Base-by-base conservation (phyloP, 495 filamentous ascomycete genomes). In the Tuber microsphaerosporum region DNA sequence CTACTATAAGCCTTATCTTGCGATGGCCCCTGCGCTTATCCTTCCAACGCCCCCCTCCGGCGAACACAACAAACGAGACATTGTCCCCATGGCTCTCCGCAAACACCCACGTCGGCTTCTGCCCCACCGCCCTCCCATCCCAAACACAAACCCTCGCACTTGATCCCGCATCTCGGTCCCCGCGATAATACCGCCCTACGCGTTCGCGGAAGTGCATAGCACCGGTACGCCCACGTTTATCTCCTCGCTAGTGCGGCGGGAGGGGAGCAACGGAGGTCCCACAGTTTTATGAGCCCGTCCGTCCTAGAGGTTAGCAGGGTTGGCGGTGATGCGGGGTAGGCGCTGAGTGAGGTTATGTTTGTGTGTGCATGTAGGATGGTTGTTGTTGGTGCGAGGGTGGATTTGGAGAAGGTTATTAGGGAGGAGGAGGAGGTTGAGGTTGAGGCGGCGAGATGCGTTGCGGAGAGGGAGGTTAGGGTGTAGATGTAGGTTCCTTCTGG, bases 31-130 rank as follows among this genome's bases (percentile, higher is more conserved):
- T 43, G 77, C 76, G 37, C 70, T 75, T n/a, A 79, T 56, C 20
- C 56, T 77, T n/a, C 42, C 16, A 14, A 69, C 75, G 48, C 68
- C 77, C 56, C 4, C 26, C 56, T 31, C 56, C 56, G 10, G 56
- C 56, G 12, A 61, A 61, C n/a, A n/a, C 56, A 12, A 61, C 56
- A 61, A 65, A 65, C 56, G 94, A 97, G 71, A 98, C 88, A 83
- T 97, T 93, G 84, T 98, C 94, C 74, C 91, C 94, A 84, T 98
- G 94, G 71, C 92, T 91, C 80, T 98, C 94, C 45, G 90, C 86
- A 81, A 94, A 95, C 80, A 91, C 41, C n/a, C 75, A 79, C 79
- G 86, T 83, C 72, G 83, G 83, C 72, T 85, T 81, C 43, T 76
- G 69, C 75, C 81, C 75, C 75, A 75, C 69, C 71, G 83, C 82